These are phyloP conservation scores for Mucor circinelloides DNA, from an alignment of 371 early-diverging fungal species.

Conservation along the genomic window DNA sequence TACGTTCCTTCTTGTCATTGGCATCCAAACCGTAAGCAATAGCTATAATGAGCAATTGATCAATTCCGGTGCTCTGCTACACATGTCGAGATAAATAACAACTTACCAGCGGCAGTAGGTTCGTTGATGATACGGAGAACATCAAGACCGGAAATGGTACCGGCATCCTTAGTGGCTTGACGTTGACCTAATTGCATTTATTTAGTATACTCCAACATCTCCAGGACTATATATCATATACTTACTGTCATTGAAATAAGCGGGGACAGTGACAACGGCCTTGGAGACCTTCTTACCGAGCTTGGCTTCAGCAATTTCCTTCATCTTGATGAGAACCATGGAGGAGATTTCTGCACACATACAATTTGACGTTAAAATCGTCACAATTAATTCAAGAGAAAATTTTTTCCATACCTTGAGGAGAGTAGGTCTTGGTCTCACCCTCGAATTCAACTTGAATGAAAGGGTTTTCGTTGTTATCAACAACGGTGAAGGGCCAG, in stretches of 20 bases:
- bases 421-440: conserved; percentile 82
- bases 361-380: background rate
- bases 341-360: conserved; percentile 75
- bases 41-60: conserved; percentile 48
- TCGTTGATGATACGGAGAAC: conserved; percentile 92
- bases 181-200: conserved; percentile 80
- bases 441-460: conserved; percentile 82
- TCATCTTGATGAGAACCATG: conserved; percentile 92
- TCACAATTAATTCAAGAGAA: conserved; percentile 2
- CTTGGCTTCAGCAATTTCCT: conserved; percentile 88
- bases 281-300: conserved; percentile 81
- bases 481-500: conserved; percentile 85
- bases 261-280: conserved; percentile 96
- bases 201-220: conserved; percentile 21
- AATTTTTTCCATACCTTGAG: conserved; percentile 56
- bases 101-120: conserved; percentile 84
- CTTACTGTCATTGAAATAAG: conserved; percentile 70
- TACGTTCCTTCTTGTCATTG: conserved; percentile 72
- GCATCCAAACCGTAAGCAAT: conserved; percentile 93
- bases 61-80: background rate
- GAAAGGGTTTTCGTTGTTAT: conserved; percentile 73
- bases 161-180: conserved; percentile 87
- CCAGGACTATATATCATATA: background rate
- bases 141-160: conserved; percentile 78
- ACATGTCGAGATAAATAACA: background rate